Evolutionary conservation across 257 asterid species (phyloP).

Genomic region (Solanum pimpinellifolium): DNA sequence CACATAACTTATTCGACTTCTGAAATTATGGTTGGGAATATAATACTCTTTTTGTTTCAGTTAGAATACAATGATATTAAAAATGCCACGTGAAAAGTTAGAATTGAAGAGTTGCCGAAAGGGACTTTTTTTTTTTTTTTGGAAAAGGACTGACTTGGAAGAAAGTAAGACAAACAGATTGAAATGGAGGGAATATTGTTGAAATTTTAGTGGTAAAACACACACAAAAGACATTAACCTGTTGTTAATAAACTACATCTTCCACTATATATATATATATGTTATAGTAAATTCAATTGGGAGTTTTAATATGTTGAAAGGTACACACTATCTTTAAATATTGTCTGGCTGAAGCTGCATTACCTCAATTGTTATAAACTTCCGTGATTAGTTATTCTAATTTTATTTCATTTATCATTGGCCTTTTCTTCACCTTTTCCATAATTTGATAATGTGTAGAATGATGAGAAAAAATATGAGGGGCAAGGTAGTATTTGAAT

Average conservation of each 20-base stretch:
- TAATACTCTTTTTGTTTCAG: neutral
- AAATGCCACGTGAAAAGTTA: neutral
- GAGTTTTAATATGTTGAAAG: neutral
- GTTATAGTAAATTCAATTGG: neutral
- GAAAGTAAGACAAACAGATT: neutral
- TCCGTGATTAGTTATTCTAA: neutral
- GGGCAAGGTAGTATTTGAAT: neutral
- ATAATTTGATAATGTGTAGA: too few relatives aligned
- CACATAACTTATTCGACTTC: neutral
- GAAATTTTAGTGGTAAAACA: neutral
- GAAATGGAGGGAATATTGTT: neutral
- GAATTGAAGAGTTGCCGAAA: neutral
- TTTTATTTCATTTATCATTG: too few relatives aligned
- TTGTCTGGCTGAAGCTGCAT: neutral
- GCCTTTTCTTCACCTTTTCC: neutral
- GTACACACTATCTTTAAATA: neutral
- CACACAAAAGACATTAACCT: neutral
- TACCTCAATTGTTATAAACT: neutral
- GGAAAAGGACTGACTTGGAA: neutral
- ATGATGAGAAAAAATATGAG: neutral
- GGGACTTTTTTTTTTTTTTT: neutral
- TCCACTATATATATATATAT: neutral
- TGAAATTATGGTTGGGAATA: neutral
- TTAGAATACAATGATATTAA: neutral
- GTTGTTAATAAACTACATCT: neutral